Percentiles rank a stretch among this genome's conserved stretches.
Conservation (phyloP, 2,329 filamentous ascomycete genomes). For the Neopestalotiopsis sp. region DNA sequence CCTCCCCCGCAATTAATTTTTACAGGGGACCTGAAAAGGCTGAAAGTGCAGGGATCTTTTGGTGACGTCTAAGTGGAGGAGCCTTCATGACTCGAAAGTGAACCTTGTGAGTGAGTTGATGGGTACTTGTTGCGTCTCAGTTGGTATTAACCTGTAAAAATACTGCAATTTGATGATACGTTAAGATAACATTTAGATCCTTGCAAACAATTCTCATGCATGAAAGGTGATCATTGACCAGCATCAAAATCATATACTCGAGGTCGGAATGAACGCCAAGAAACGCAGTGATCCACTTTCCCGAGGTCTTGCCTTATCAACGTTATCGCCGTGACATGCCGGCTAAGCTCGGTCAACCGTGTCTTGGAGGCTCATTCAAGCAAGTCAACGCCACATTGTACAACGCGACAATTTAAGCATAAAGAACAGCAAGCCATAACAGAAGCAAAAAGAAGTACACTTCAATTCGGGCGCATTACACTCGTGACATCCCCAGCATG, state of each 20-base stretch:
- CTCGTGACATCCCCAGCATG: constrained; percentile 57
- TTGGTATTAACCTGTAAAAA: too few species aligned
- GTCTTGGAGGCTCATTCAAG: not conserved
- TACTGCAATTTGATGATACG: too few species aligned
- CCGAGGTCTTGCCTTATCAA: not conserved
- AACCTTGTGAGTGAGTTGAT: too few species aligned
- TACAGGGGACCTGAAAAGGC: constrained; percentile 4
- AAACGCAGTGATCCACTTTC: constrained; percentile 9
- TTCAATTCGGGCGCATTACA: not conserved
- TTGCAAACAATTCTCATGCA: not conserved
- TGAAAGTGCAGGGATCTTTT: not conserved
- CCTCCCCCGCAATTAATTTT: constrained; percentile 22
- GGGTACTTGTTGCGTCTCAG: too few species aligned
- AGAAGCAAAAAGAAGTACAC: not conserved
- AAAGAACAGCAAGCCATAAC: not conserved
- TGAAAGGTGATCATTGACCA: not conserved
- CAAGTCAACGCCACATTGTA: not conserved
- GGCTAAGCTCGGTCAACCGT: not conserved
- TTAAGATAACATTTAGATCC: not conserved
- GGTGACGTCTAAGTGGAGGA: not conserved
- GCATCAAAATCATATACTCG: constrained; percentile 5
- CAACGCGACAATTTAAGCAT: not conserved
- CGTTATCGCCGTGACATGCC: not conserved
- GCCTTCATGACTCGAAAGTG: too few species aligned
- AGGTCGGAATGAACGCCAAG: not conserved